phyloP scores from a whole-genome alignment of 805 yeast species.

The Ascoidea rubescens region DNA sequence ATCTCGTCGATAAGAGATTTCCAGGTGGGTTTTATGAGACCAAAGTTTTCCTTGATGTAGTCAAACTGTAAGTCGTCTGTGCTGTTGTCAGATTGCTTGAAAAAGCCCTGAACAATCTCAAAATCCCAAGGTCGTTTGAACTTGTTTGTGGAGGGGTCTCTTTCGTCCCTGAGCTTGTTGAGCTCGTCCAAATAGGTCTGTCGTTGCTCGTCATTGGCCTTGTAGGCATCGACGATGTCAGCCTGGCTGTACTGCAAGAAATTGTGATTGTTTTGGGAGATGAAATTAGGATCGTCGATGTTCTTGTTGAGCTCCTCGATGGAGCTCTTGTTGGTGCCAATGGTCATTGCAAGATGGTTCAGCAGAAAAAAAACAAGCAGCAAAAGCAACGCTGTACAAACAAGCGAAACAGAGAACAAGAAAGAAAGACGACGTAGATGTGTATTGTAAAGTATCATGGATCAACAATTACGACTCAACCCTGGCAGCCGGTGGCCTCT shows the following conservation, averaged over 20 bases:
- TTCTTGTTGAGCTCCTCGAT: no score
- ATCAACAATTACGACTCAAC: no score
- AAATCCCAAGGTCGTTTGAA: slow-evolving; percentile 9
- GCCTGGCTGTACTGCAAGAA: background rate
- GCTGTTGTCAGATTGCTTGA: slow-evolving; percentile 26
- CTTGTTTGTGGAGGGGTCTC: slow-evolving; percentile 1
- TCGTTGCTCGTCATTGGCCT: slow-evolving; percentile 1
- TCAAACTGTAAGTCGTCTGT: slow-evolving; percentile 30
- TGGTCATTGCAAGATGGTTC: no score
- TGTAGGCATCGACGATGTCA: background rate
- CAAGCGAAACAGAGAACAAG: no score
- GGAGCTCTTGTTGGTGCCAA: no score
- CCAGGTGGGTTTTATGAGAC: slow-evolving; percentile 23
- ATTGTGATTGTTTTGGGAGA: no score
- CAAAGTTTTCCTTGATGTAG: slow-evolving; percentile 29
- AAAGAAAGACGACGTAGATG: no score
- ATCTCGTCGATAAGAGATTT: slow-evolving; percentile 18
- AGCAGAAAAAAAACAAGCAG: no score
- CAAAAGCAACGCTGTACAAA: no score
- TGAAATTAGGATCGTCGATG: no score
- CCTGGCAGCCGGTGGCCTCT: no score
- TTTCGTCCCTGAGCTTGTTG: background rate
- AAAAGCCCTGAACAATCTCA: slow-evolving; percentile 27
- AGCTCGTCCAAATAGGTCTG: slow-evolving; percentile 2
- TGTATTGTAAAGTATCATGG: no score